Percentiles rank a stretch among this genome's conserved stretches.
These are phyloP conservation scores for Termitomyces sp. DNA, from an alignment of 768 basidiomycete genomes.

Conservation along the genomic window DNA sequence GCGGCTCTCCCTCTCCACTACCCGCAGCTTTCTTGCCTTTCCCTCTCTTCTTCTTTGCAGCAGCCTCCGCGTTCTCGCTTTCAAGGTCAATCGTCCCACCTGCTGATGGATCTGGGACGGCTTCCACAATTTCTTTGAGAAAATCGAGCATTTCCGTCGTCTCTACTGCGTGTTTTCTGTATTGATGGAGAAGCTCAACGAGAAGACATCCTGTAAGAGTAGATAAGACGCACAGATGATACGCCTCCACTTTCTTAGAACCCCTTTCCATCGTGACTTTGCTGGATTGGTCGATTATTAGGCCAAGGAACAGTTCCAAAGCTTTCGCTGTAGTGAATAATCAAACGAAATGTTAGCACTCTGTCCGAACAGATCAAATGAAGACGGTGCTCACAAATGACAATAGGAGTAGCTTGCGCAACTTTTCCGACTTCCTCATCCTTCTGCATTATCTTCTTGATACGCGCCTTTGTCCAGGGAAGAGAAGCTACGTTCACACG, in stretches of 20 bases:
- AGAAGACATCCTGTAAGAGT: neutral
- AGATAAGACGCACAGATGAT: conserved; percentile 74
- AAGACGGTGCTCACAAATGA: conserved; percentile 86
- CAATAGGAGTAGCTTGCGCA: conserved; percentile 91
- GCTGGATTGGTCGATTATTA: conserved; percentile 78
- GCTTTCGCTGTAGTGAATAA: conserved; percentile 73
- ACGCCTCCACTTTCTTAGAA: conserved; percentile 86
- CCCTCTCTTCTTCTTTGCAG: conserved; percentile 54
- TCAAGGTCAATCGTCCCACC: conserved; percentile 78
- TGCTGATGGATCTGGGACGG: conserved; percentile 82
- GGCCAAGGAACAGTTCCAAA: conserved; percentile 85
- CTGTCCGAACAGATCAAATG: neutral
- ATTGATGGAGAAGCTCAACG: neutral
- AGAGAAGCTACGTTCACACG: conserved; percentile 1
- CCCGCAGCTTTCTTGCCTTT: conserved; percentile 49
- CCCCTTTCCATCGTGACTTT: conserved; percentile 78
- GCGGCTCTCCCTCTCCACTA: conserved; percentile 28
- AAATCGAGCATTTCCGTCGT: conserved; percentile 90
- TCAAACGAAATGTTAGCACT: neutral
- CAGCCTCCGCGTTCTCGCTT: conserved; percentile 46
- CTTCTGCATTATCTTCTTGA: conserved; percentile 99
- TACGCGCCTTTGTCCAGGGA: conserved; percentile 66
- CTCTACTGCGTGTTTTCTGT: conserved; percentile 89
- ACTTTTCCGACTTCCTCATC: conserved; percentile 99
- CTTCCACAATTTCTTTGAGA: conserved; percentile 85